phyloP scores from a whole-genome alignment of 495 filamentous ascomycete species.

The Neurospora sp. region DNA sequence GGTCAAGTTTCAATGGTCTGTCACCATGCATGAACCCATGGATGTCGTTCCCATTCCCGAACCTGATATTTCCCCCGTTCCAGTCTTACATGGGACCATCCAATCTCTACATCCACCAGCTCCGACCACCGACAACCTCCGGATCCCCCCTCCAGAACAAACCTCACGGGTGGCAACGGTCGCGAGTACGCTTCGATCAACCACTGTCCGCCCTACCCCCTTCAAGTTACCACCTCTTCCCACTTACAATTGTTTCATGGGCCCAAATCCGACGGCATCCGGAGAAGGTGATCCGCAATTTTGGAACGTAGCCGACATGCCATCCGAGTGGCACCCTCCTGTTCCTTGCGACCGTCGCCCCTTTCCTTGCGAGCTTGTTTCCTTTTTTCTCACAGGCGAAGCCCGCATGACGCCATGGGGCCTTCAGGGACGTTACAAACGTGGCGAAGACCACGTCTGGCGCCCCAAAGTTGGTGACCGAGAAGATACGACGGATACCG shows the following conservation, averaged over 20 bases:
- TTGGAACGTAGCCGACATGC: background rate
- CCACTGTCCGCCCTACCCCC: background rate
- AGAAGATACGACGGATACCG: background rate
- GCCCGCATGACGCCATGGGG: too few species aligned
- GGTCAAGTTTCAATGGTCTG: background rate
- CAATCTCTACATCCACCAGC: background rate
- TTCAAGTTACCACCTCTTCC: background rate
- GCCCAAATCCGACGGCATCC: background rate
- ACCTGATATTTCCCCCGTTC: background rate
- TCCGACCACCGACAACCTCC: background rate
- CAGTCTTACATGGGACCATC: background rate
- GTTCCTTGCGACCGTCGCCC: background rate
- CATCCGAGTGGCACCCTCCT: background rate
- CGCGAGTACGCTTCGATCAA: background rate
- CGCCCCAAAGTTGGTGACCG: background rate
- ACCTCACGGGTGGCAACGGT: background rate
- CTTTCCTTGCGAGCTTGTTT: background rate
- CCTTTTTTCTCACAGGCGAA: too few species aligned
- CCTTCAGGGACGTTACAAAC: too few species aligned
- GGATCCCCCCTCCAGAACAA: background rate
- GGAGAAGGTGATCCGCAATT: background rate
- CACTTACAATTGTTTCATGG: background rate
- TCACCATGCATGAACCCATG: background rate
- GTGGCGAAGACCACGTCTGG: too few species aligned
- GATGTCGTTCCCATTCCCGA: background rate